Base-by-base conservation (phyloP, 805 yeast species). In the Cyberlindnera xylosilytica region DNA sequence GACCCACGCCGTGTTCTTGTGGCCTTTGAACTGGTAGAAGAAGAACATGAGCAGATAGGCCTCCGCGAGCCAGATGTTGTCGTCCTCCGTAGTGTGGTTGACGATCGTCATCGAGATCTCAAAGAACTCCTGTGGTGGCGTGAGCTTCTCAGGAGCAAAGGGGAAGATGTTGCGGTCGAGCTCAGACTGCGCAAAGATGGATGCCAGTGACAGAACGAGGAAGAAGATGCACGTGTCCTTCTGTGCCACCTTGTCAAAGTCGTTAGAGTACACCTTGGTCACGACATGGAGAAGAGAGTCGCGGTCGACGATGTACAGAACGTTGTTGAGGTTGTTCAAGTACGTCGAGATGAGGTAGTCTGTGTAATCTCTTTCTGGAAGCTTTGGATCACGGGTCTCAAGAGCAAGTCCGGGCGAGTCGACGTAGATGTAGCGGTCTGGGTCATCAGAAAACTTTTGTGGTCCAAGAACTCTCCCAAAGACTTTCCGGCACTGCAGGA, bases 1-100 rank as follows among this genome's bases (percentile, higher is more conserved):
- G 12, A 70, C 56, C 76, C 76, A 73, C 5, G 76, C 69, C 0
- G 69, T 57, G 36, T 62, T 62, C 42, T 70, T 61, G 37, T 64
- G 65, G 9, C 72, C 65, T n/a, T 60, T 60, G 23, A 61, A 54
- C 38, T 68, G 72, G 43, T 72, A 65, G 49, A 61, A 70, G 47
- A 70, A 62, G 49, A 62, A 69, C 27, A 65, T 56, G 18, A 74
- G 48, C 23, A 68, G 47, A 44, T 70, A 59, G 4, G 68, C 66
- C 42, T 69, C 72, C 3, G 69, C 69, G 11, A 68, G 49, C 74
- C 76, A 71, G 12, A 70, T 39, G 34, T 56, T 64, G 20, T 64
- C 68, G 47, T 68, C 73, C 36, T 68, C 68, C n/a, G 60, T 59
- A 1, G 62, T 53, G 13, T 58, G 47, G 32, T 61, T 47, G 42